A percentile compares a stretch with the other conserved stretches of the same genome.
Evolutionary conservation across 768 basidiomycete genomes (phyloP).

Genomic region (Rhodotorula diobovata): DNA sequence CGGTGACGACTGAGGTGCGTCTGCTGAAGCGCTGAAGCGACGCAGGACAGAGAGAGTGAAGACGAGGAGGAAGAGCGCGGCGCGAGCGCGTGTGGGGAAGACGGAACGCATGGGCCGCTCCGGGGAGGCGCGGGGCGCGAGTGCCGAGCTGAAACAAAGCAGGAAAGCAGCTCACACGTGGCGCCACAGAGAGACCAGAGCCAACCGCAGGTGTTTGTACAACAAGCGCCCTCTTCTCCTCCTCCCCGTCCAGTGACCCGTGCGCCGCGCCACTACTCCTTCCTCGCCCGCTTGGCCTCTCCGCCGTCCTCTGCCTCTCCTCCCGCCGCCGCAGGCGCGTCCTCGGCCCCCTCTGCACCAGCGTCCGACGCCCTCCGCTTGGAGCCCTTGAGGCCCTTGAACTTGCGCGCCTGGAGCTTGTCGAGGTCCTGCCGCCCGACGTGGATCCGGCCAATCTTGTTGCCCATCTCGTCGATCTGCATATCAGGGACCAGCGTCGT

Average conservation of each 20-base stretch:
- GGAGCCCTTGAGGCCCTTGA: constrained; percentile 76
- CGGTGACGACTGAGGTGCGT: too few species aligned
- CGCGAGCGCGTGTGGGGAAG: too few species aligned
- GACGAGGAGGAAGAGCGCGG: too few species aligned
- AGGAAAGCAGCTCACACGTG: too few species aligned
- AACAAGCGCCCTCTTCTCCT: not conserved
- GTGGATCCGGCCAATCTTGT: constrained; percentile 84
- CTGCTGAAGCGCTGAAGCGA: too few species aligned
- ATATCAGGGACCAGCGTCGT: too few species aligned
- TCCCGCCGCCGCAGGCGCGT: too few species aligned
- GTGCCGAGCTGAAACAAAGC: too few species aligned
- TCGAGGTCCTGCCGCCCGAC: constrained; percentile 68
- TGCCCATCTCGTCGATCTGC: constrained; percentile 83
- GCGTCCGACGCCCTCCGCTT: constrained; percentile 42
- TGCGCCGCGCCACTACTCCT: not conserved
- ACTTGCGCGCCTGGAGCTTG: constrained; percentile 85
- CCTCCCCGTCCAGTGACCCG: not conserved
- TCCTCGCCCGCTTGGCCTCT: not conserved
- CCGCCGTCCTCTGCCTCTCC: constrained; percentile 6
- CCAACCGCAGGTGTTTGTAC: not conserved
- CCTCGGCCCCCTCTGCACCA: constrained; percentile 16
- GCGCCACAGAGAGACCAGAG: too few species aligned
- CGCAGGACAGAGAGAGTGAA: too few species aligned
- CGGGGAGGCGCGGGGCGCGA: too few species aligned
- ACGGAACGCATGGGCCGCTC: too few species aligned